phyloP scores from a whole-genome alignment of 1,139 yeast genomes.

The Nakaseomyces sp. region DNA sequence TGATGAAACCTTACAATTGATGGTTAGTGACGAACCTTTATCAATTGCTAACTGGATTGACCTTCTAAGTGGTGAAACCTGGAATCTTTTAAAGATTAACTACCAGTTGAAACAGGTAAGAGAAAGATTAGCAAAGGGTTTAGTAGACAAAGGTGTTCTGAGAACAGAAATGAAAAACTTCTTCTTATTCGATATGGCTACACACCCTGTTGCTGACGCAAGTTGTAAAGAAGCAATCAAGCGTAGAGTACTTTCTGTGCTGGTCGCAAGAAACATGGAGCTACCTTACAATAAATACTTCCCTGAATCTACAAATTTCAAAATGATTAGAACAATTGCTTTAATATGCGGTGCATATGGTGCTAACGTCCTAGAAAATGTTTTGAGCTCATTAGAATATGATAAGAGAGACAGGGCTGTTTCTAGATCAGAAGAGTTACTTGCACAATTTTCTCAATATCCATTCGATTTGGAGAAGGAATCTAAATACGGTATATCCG shows the following conservation, averaged over 20 bases:
- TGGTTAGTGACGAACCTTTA: constrained; percentile 75
- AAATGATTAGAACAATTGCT: constrained; percentile 67
- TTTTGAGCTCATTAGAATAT: constrained; percentile 65
- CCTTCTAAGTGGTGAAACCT: constrained; percentile 87
- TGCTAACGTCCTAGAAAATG: constrained; percentile 92
- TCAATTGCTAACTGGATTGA: constrained; percentile 92
- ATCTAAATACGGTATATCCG: constrained; percentile 63
- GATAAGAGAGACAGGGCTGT: constrained; percentile 92
- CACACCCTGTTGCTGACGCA: constrained; percentile 90
- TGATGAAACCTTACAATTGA: constrained; percentile 86
- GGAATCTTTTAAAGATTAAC: constrained; percentile 91
- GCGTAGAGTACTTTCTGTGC: constrained; percentile 58
- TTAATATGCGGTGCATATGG: constrained; percentile 88
- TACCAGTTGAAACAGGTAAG: constrained; percentile 96
- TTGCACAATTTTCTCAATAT: constrained; percentile 71
- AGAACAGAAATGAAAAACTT: constrained; percentile 94
- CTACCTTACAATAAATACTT: constrained; percentile 47
- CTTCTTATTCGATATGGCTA: constrained; percentile 93
- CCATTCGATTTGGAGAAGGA: constrained; percentile 60
- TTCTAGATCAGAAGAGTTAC: constrained; percentile 83
- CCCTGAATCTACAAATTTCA: constrained; percentile 61
- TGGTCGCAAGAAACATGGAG: constrained; percentile 59
- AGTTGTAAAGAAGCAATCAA: constrained; percentile 73
- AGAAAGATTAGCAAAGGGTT: constrained; percentile 91
- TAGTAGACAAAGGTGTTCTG: constrained; percentile 94